A percentile compares a stretch with the other conserved stretches of the same genome.
These are phyloP conservation scores for Rauvolfia tetraphylla DNA, from an alignment of 257 asterid species.

Conservation along the genomic window DNA sequence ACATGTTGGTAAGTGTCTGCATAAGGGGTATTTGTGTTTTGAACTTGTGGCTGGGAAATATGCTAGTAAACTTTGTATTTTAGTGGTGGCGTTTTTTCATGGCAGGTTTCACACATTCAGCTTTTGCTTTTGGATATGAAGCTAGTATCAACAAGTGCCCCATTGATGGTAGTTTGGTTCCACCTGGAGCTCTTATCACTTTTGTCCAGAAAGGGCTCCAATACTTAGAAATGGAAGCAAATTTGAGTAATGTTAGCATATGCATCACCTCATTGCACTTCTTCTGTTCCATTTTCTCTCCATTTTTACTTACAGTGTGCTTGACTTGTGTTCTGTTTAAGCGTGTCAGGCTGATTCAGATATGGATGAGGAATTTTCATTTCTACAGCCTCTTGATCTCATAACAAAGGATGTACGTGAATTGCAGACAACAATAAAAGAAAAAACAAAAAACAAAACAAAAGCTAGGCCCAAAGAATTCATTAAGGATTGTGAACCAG, in stretches of 20 bases:
- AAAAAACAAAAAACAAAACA: slow-evolving; percentile 20
- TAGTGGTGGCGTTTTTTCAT: background rate
- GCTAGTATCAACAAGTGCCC: slow-evolving; percentile 29
- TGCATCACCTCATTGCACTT: slow-evolving; percentile 12
- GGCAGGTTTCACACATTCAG: slow-evolving; percentile 38
- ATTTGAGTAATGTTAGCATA: slow-evolving; percentile 37
- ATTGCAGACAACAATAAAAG: slow-evolving; percentile 24
- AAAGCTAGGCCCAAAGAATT: slow-evolving; percentile 25
- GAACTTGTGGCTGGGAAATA: background rate
- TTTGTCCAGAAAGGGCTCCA: slow-evolving; percentile 45
- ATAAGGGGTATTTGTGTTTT: too few species aligned
- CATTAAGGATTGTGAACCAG: slow-evolving; percentile 17
- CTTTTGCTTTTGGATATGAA: slow-evolving; percentile 42
- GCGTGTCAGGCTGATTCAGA: slow-evolving; percentile 30
- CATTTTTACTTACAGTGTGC: background rate
- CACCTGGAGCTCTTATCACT: slow-evolving; percentile 37
- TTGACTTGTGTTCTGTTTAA: slow-evolving; percentile 11
- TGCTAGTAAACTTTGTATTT: background rate
- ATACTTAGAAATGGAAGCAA: slow-evolving; percentile 45
- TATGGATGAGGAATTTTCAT: slow-evolving; percentile 33
- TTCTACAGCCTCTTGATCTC: slow-evolving; percentile 39
- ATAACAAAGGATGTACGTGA: slow-evolving; percentile 35
- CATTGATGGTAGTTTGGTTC: slow-evolving; percentile 34
- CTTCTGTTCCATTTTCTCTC: background rate
- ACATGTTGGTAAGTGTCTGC: background rate